Base-by-base conservation (phyloP, 192 early-diverging fungal species). In the Umbelopsis sp. region DNA sequence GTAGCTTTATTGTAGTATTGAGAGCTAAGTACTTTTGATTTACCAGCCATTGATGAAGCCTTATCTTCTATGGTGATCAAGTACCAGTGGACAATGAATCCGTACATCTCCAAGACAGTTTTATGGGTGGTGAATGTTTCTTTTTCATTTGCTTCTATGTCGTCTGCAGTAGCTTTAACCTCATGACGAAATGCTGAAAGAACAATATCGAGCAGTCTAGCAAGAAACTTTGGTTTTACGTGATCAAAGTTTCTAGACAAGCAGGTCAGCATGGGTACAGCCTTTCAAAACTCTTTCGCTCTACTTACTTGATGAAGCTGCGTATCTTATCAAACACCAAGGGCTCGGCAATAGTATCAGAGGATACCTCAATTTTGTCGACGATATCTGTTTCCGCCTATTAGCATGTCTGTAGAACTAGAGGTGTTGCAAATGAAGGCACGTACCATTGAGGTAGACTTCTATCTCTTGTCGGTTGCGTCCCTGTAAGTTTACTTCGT, bases 71-170 rank as follows among this genome's bases (percentile, higher is more conserved):
- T 90, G 8, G 83, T 72, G 51, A 85, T 84, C 45, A 96, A 78
- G 15, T 91, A 78, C 94, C 96, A 97, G 68, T 92, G 88, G 53
- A 94, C 78, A 52, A 95, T 61, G 69, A 93, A 97, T 4, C 89
- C 89, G 68, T 95, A 97, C 70, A 93, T 84, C 77, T 96, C 93
- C 8, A 97, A 80, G 7, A 86, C 77, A 13, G 79, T 69, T 12
- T 85, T 81, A 74, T 94, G 89, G 16, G 81, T 71, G 12, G 88
- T 84, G 72, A 90, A 92, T 47, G 88, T 86, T 47, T 91, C 90
- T 45, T 91, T 89, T n/a, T 88, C 86, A 46, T 90, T 81, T 16
- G 80, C 78, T 2, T 85, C 81, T 49, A 96, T 61, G 48, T 92
- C 91, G 10, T 69, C 74, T 18, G 87, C 68, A 5, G 91, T 85